A percentile compares a stretch with the other conserved stretches of the same genome.
phyloP scores from a whole-genome alignment of 768 basidiomycete species.

The Mycena amicta region DNA sequence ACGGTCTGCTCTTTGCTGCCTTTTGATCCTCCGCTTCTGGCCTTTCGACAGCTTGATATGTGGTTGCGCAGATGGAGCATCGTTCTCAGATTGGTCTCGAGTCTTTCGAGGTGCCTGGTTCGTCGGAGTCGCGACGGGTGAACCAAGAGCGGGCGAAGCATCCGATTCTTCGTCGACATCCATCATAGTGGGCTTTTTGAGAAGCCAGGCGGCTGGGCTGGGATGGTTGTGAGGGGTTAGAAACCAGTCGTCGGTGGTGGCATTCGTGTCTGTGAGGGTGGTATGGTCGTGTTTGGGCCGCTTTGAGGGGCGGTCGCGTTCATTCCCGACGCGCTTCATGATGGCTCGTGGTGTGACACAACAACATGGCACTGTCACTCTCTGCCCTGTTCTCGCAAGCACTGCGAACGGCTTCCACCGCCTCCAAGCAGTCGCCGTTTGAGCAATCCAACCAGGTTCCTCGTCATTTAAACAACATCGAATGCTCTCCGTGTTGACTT shows the following conservation, averaged over 20 bases:
- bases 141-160: no score
- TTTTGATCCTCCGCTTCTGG: no score
- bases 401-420: constrained; percentile 42
- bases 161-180: background rate
- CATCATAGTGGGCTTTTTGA: background rate
- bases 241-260: constrained; percentile 33
- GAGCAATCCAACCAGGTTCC: constrained; percentile 48
- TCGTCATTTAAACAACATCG: background rate
- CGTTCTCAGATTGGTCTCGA: no score
- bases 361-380: constrained; percentile 27
- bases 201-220: constrained; percentile 10
- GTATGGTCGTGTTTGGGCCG: constrained; percentile 15
- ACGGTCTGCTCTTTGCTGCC: no score
- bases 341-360: background rate
- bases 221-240: constrained; percentile 27
- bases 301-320: constrained; percentile 15
- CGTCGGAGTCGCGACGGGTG: no score
- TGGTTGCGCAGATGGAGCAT: no score
- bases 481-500: background rate
- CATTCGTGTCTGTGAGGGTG: constrained; percentile 24
- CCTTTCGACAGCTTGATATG: no score
- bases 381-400: constrained; percentile 39
- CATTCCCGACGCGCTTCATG: constrained; percentile 23
- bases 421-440: constrained; percentile 40
- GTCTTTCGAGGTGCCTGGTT: no score